Base-by-base conservation (phyloP, 2,329 filamentous ascomycete genomes). In the Penicillium sp. region DNA sequence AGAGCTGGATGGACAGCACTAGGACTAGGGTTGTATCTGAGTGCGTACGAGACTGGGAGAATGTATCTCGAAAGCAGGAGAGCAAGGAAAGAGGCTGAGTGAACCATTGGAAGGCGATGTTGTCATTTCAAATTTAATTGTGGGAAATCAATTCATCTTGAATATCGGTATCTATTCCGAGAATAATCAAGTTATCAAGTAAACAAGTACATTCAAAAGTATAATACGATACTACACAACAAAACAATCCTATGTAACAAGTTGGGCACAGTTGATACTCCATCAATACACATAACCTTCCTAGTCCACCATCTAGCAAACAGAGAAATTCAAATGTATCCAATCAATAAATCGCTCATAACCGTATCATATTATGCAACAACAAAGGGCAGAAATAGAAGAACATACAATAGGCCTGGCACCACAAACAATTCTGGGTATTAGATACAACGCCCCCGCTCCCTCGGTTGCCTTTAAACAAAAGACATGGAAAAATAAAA, bases 11-110 rank as follows among this genome's bases (percentile, higher is more conserved):
- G 91, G 91, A 94, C 91, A 14, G 87, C 90, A 54, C 62, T 95
- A 5, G 90, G 91, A 0, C 88, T 88, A 68, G 91, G 91, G 3
- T 74, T 96, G 56, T 96, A 96, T 77, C 75, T 96, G 43, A 90
- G 90, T 23, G 87, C 89, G 45, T 96, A 96, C 73, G 91, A 96
- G 71, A 86, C 86, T 61, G 87, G 89, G 9, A 86, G 90, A 66
- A 76, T 83, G 40, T 90, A 83, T 78, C 60, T 77, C 21, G 73
- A 76, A 28, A 53, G 47, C 16, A 54, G 51, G 5, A 49, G 43
- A 56, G 26, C 56, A 61, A 18, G 53, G 51, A 1, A 52, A 57
- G 28, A 21, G 18, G 3, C 2, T 3, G 40, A 23, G 18, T 21
- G 1, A 43, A 43, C 18, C n/a, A n/a, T n/a, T 18, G 5, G n/a